Evolutionary conservation across 2,329 filamentous ascomycete genomes (phyloP), one percentile per base, ranked within the genome.

Genomic region (Fusarium humuli): DNA sequence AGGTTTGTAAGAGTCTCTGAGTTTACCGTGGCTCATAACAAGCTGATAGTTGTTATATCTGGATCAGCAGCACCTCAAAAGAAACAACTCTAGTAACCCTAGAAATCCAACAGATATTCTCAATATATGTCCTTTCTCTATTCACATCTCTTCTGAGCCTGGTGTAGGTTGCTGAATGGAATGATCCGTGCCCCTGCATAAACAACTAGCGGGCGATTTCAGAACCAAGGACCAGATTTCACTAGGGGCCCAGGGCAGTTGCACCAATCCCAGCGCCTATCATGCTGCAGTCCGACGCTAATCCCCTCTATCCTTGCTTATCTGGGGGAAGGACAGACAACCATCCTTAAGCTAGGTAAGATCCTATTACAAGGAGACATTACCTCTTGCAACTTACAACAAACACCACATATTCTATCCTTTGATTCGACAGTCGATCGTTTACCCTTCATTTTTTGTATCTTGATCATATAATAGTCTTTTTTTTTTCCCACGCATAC

Each of bases 211-310:
- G 59, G 64, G 41, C 52, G 58, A 65, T 67, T 71, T 45, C 50
- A 70, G 68, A 57, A 68, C 59, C 53, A 37, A 59, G 44, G 58
- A 52, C 54, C 64, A 55, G 65, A 71, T 67, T 66, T 53, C 49
- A 71, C 65, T 67, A 63, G 67, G 67, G 62, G 34, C 34, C 34
- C 18, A 37, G 34, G 34, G 66, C 22, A n/a, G 23, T 52, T 52
- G 47, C 57, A 55, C 73, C 71, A 74, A 75, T 75, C 72, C 72
- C 54, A 67, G 69, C 55, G 61, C 61, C 25, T 65, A 62, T 69
- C 72, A 70, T 63, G 42, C 72, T 61, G 61, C 18, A 57, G 61
- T 37, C 54, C 52, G 54, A 72, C 65, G 61, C 61, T 71, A 65
- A 65, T 65, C n/a, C 25, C 41, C 25, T 27, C 40, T 49, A 61